Percentiles rank a stretch among this genome's conserved stretches.
Evolutionary conservation across 1,284 basidiomycete species (phyloP).

Genomic region (Malassezia pachydermatis): DNA sequence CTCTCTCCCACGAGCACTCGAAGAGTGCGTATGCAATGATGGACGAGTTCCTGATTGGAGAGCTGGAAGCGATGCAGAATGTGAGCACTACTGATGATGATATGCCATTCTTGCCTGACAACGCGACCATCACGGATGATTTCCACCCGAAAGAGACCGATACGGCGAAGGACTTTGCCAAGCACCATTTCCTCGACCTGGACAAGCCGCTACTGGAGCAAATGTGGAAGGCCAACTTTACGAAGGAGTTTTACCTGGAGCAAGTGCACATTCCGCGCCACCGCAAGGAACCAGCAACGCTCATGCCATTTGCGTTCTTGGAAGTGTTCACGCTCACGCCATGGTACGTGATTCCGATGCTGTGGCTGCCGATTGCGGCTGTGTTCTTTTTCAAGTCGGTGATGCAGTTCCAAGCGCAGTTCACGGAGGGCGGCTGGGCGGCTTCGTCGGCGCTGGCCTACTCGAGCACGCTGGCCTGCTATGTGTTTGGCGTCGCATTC

Average conservation of each 20-base stretch:
- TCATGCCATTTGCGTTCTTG: constrained; percentile 72
- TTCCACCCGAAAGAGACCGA: constrained; percentile 43
- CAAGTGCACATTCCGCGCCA: constrained; percentile 93
- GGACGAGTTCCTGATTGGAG: constrained; percentile 57
- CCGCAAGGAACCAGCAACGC: constrained; percentile 68
- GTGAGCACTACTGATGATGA: constrained; percentile 2
- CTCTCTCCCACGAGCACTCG: constrained; percentile 80
- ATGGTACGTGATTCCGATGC: constrained; percentile 85
- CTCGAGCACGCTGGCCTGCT: constrained; percentile 46
- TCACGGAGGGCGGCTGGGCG: constrained; percentile 14
- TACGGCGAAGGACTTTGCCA: constrained; percentile 53
- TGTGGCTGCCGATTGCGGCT: constrained; percentile 80
- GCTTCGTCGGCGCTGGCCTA: constrained; percentile 48
- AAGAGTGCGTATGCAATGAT: constrained; percentile 84
- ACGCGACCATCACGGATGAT: constrained; percentile 52
- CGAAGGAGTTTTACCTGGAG: constrained; percentile 87
- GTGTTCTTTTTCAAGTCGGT: constrained; percentile 72
- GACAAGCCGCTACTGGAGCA: constrained; percentile 73
- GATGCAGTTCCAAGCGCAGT: constrained; percentile 59
- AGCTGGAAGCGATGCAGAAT: constrained; percentile 28
- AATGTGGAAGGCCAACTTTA: constrained; percentile 72
- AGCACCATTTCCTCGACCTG: constrained; percentile 86
- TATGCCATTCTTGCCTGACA: constrained; percentile 22
- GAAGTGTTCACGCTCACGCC: constrained; percentile 79
- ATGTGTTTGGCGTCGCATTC: constrained; percentile 75